Conservation (phyloP, 1,139 yeast species). For the Arxiozyma bovina region DNA sequence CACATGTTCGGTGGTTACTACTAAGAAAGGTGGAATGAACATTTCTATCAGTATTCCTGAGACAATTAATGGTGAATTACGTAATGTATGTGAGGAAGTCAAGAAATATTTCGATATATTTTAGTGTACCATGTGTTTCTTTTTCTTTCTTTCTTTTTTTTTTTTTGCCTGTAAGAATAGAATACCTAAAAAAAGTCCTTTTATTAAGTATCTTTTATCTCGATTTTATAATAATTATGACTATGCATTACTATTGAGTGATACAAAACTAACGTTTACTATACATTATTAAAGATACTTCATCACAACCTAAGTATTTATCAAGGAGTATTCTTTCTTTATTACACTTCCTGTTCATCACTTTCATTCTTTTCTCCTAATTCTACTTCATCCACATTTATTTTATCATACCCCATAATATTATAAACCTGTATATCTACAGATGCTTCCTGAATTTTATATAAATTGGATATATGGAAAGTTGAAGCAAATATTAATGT, state of each 20-base stretch:
- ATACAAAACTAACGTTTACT: too few species aligned
- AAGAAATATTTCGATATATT: not conserved
- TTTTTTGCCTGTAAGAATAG: not conserved
- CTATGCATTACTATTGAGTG: not conserved
- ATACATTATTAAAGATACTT: not conserved
- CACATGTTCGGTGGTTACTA: conserved; percentile 20
- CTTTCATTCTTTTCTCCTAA: not conserved
- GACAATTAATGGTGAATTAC: conserved; percentile 7
- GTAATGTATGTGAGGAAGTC: conserved; percentile 5
- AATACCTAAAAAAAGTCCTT: too few species aligned
- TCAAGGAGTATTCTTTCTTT: too few species aligned
- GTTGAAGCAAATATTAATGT: conserved; percentile 8
- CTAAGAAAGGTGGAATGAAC: conserved; percentile 22
- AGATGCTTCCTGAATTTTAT: conserved; percentile 15
- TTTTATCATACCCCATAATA: too few species aligned
- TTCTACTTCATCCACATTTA: not conserved
- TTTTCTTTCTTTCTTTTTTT: too few species aligned
- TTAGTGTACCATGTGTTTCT: not conserved
- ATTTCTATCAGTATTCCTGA: conserved; percentile 20
- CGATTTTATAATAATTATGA: too few species aligned
- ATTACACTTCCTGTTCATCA: not conserved
- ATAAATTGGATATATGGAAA: conserved; percentile 10
- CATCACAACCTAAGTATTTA: too few species aligned
- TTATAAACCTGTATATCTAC: conserved; percentile 8
- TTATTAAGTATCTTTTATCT: not conserved